Evolutionary conservation across 2,329 filamentous ascomycete species (phyloP), one percentile per base, ranked within the genome.

Genomic region (Huntiella omanensis): DNA sequence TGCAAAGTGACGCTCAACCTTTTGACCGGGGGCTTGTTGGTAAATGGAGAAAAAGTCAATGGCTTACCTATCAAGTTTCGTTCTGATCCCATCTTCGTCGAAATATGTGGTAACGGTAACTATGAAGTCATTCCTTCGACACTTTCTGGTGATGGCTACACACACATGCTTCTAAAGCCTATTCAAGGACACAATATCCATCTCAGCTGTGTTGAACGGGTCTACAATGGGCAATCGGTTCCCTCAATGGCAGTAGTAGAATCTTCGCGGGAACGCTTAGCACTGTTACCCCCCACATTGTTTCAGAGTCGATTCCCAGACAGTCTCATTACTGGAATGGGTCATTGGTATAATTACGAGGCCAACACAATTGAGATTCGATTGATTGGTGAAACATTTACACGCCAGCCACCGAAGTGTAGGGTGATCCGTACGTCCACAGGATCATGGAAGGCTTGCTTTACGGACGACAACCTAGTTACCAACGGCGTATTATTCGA

Each of bases 1-100:
- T 28, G 22, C 8, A 28, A 4, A 8, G 40, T 47, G 3, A 28
- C 22, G 22, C 67, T 67, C 51, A 71, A 73, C 50, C 41, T 73
- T 0, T 51, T 78, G 2, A 67, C 62, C 0, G 72, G 67, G 0
- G 59, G 67, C 17, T 56, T 79, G 0, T 59, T 75, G 0, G 62
- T 77, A 0, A 62, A 75, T 47, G 71, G 72, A 0, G 37, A 58
- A 1, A 71, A 69, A 0, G 52, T 75, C 0, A 55, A 62, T 3
- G 61, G 66, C 2, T 58, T 76, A 0, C 72, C 72, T 0, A 2
- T 7, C 0, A 50, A 62, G 0, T 76, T 71, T 41, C 59, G 65
- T 33, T 5, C 10, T 0, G 59, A 71, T 45, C 5, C 52, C 0
- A 56, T 56, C 0, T 76, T 70, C 50, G 8, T 10, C 0, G 52